Percentiles rank a stretch among this genome's conserved stretches.
Conservation (phyloP, 257 asterid genomes). For the Rauvolfia tetraphylla region DNA sequence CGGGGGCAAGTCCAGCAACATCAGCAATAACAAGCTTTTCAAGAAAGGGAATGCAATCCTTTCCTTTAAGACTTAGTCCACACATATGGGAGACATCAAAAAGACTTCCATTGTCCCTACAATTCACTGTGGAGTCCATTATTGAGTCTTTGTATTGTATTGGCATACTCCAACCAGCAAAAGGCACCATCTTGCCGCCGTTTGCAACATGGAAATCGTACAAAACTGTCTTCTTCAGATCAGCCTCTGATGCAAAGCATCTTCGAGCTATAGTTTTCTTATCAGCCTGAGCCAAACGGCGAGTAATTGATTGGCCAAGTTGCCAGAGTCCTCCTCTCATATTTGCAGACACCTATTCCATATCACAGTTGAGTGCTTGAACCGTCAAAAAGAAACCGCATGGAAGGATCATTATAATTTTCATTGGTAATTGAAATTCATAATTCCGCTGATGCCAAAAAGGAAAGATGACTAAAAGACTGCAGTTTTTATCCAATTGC, state of each 20-base stretch:
- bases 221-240: slow-evolving; percentile 85
- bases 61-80: slow-evolving; percentile 94
- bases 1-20: slow-evolving; percentile 90
- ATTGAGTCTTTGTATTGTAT: slow-evolving; percentile 98
- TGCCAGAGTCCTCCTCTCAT: slow-evolving; percentile 99
- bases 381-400: neutral
- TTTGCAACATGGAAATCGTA: slow-evolving; percentile 88
- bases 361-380: slow-evolving; percentile 3
- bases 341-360: slow-evolving; percentile 30
- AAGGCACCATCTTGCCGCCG: slow-evolving; percentile 99
- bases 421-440: neutral
- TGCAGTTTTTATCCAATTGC: neutral
- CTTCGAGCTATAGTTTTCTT: slow-evolving; percentile 67
- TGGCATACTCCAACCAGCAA: slow-evolving; percentile 99
- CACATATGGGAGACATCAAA: slow-evolving; percentile 98
- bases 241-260: slow-evolving; percentile 91
- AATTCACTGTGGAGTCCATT: slow-evolving; percentile 92
- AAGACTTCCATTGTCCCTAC: slow-evolving; percentile 91
- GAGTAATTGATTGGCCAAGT: slow-evolving; percentile 87
- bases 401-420: neutral
- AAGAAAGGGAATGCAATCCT: slow-evolving; percentile 79
- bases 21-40: slow-evolving; percentile 96
- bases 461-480: neutral
- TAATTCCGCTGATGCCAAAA: neutral
- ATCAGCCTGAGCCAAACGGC: slow-evolving; percentile 68